Evolutionary conservation across 2,329 filamentous ascomycete species (phyloP).

Genomic region (Biscogniauxia marginata): DNA sequence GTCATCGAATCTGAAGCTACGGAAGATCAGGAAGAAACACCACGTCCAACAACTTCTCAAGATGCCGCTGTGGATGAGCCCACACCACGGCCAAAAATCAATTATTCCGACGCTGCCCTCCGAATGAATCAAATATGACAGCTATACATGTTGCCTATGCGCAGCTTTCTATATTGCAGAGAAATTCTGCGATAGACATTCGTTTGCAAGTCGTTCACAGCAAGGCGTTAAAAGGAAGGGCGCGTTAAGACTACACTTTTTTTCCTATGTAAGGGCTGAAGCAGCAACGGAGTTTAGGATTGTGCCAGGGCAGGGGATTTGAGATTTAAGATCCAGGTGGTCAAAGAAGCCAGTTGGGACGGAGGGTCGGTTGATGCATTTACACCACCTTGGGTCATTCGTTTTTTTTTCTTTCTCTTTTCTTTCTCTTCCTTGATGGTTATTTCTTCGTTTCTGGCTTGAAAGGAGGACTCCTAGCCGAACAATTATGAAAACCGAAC

Average conservation of each 20-base stretch:
- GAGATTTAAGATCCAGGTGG: slow-evolving; percentile 4
- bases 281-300: slow-evolving; percentile 26
- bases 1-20: slow-evolving; percentile 15
- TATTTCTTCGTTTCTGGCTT: not conserved
- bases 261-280: slow-evolving; percentile 24
- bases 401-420: not conserved
- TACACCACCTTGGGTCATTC: slow-evolving; percentile 11
- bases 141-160: not conserved
- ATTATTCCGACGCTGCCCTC: slow-evolving; percentile 12
- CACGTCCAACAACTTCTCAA: slow-evolving; percentile 35
- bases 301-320: slow-evolving; percentile 6
- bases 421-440: not conserved
- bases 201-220: slow-evolving; percentile 15
- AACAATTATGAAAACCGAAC: not conserved
- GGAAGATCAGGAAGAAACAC: slow-evolving; percentile 42
- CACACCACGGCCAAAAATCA: slow-evolving; percentile 38
- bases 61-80: slow-evolving; percentile 36
- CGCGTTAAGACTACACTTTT: slow-evolving; percentile 22
- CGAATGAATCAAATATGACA: slow-evolving; percentile 10
- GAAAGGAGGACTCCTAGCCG: not conserved
- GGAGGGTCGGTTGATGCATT: slow-evolving; percentile 21
- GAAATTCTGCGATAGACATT: slow-evolving; percentile 13
- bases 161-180: slow-evolving; percentile 2
- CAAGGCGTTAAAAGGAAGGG: slow-evolving; percentile 27
- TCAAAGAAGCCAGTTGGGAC: slow-evolving; percentile 10